These are phyloP conservation scores for Adansonia madagascariensis DNA, from an alignment of 441 rosid genomes.

Conservation along the genomic window DNA sequence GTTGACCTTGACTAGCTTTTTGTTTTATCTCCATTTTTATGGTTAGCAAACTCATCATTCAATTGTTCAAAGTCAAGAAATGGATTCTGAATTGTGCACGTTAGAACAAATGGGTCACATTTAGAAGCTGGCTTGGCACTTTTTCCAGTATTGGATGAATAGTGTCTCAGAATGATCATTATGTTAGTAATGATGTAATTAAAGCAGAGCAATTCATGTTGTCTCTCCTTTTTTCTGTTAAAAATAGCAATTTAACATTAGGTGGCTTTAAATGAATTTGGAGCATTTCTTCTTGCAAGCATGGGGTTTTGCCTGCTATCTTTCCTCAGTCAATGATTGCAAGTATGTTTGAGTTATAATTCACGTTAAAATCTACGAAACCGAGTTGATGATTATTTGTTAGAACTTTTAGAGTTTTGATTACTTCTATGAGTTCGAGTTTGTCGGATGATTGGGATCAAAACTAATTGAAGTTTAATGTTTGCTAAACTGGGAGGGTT, in stretches of 20 bases:
- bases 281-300: too few relatives aligned
- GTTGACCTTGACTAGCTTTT: background rate
- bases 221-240: background rate
- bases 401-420: too few relatives aligned
- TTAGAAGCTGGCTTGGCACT: background rate
- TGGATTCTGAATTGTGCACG: background rate
- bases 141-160: background rate
- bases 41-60: background rate
- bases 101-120: background rate
- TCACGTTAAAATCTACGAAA: too few relatives aligned
- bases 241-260: background rate
- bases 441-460: too few relatives aligned
- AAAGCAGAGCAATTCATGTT: background rate
- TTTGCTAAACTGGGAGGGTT: too few relatives aligned
- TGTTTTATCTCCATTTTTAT: background rate
- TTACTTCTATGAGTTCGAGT: too few relatives aligned
- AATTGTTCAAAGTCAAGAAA: background rate
- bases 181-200: background rate
- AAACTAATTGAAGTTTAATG: too few relatives aligned
- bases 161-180: background rate
- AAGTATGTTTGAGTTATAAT: too few relatives aligned
- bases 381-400: too few relatives aligned
- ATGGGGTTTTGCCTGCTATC: too few relatives aligned
- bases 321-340: too few relatives aligned
- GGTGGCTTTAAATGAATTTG: background rate